phyloP scores from a whole-genome alignment of 257 asterid genomes.

The Sherardia arvensis region DNA sequence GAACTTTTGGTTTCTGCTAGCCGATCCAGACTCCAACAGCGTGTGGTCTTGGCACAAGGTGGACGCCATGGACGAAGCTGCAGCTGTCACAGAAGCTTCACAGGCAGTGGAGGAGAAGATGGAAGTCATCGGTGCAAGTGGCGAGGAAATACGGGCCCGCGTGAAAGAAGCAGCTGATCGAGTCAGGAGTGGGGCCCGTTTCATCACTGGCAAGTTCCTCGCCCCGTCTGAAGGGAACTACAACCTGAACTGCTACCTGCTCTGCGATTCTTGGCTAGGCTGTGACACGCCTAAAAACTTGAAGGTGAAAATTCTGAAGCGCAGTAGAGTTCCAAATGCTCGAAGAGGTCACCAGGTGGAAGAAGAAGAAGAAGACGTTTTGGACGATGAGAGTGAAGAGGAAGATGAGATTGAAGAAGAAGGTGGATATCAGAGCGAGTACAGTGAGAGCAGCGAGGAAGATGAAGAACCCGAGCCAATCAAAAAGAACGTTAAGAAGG shows the following conservation, averaged over 20 bases:
- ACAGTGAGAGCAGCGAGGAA: slow-evolving; percentile 69
- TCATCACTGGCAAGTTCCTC: slow-evolving; percentile 63
- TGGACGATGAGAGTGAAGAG: slow-evolving; percentile 41
- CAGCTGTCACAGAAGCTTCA: slow-evolving; percentile 59
- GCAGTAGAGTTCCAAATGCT: slow-evolving; percentile 61
- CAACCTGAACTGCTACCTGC: slow-evolving; percentile 54
- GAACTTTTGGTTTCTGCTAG: slow-evolving; percentile 79
- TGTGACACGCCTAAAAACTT: slow-evolving; percentile 44
- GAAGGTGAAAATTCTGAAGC: slow-evolving; percentile 49
- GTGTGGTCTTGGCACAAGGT: slow-evolving; percentile 80
- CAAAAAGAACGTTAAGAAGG: slow-evolving; percentile 20
- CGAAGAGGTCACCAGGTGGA: slow-evolving; percentile 34
- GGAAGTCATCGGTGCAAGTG: slow-evolving; percentile 52
- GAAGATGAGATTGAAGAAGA: slow-evolving; percentile 62
- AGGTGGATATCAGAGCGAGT: slow-evolving; percentile 71
- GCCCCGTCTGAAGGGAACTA: slow-evolving; percentile 66
- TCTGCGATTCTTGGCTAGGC: slow-evolving; percentile 86
- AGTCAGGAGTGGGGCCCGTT: slow-evolving; percentile 61
- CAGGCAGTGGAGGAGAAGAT: slow-evolving; percentile 50
- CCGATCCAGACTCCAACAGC: slow-evolving; percentile 52
- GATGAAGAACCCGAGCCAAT: slow-evolving; percentile 15
- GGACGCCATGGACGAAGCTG: slow-evolving; percentile 51
- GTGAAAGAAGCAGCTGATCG: slow-evolving; percentile 51
- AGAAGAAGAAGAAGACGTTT: slow-evolving; percentile 18
- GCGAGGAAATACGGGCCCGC: slow-evolving; percentile 48